A percentile compares a stretch with the other conserved stretches of the same genome.
These are phyloP conservation scores for Aspergillus ibericus DNA, from an alignment of 2,329 filamentous ascomycete species.

Conservation along the genomic window DNA sequence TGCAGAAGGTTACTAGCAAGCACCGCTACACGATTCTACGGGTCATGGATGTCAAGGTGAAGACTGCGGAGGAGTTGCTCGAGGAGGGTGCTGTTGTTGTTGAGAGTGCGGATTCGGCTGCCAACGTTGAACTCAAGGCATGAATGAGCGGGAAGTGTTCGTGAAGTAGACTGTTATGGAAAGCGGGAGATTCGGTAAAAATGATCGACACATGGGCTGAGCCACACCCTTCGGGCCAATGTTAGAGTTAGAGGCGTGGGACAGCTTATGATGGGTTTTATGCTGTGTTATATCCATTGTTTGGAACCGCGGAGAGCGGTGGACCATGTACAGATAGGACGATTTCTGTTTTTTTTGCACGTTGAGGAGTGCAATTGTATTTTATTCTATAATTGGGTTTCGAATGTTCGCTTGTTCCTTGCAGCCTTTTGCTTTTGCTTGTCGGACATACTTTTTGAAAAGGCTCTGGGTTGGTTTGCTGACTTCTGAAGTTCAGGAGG, in stretches of 20 bases:
- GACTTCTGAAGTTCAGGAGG: not conserved
- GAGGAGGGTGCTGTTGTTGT: slow-evolving; percentile 42
- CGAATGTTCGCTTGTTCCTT: slow-evolving; percentile 7
- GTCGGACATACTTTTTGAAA: too few species aligned
- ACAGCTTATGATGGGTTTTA: slow-evolving; percentile 8
- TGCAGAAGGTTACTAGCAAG: slow-evolving; percentile 81
- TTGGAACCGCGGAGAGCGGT: slow-evolving; percentile 20
- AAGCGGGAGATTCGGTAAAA: not conserved
- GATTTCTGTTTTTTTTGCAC: slow-evolving; percentile 19
- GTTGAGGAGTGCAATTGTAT: slow-evolving; percentile 30
- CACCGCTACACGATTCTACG: slow-evolving; percentile 82
- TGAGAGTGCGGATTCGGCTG: slow-evolving; percentile 24
- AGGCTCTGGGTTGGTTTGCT: not conserved
- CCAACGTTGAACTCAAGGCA: slow-evolving; percentile 27
- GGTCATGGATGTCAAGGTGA: slow-evolving; percentile 77
- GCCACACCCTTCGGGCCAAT: not conserved
- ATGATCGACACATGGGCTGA: not conserved
- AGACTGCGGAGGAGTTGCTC: slow-evolving; percentile 55
- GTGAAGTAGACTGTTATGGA: too few species aligned
- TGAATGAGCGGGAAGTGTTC: slow-evolving; percentile 8
- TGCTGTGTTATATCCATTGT: slow-evolving; percentile 20
- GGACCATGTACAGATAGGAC: slow-evolving; percentile 34
- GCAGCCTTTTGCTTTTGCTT: not conserved
- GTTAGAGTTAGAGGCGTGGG: not conserved
- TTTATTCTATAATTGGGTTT: slow-evolving; percentile 32